Base-by-base conservation (phyloP, 139 green algal genomes). In the Chlorella sp. region DNA sequence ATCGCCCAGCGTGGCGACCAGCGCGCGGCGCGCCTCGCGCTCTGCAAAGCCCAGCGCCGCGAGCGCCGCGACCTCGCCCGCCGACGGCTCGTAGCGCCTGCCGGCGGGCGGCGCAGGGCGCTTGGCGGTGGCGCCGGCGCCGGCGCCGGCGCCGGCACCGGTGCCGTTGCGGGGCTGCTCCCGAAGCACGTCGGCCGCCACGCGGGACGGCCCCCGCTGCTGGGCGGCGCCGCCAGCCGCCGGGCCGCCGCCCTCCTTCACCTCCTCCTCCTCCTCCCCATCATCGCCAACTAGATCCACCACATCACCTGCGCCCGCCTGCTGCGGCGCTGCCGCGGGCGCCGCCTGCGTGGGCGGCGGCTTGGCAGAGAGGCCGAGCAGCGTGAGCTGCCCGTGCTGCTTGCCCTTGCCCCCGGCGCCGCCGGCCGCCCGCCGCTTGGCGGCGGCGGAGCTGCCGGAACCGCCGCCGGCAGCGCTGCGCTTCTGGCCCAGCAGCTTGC, bases 41-140 rank as follows among this genome's bases (percentile, higher is more conserved):
- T 33, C 42, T 11, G 27, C 70, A 55, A 91, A 91, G 23, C 86
- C 86, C 82, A 91, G 79, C 8, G 38, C 59, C 4, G 55, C 80
- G 45, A 87, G 51, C 23, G 38, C 62, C 11, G 51, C 62, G 31
- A 76, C 72, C 31, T 46, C 48, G 25, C 46, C 48, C 41, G 15
- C 43, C 21, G 46, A 36, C 27, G 21, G 31, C 35, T 11, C 8
- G 38, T 53, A 27, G 14, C 12, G 48, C 27, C 14, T 12, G n/a
- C 11, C 43, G 19, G n/a, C n/a, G 29, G n/a, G n/a, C n/a, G n/a
- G n/a, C n/a, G n/a, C 55, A 62, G 55, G 29, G 21, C 11, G 29
- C 33, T 25, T 48, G 25, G 29, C 15, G 29, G 8, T 17, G 25
- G 29, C 60, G 31, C n/a, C 25, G 23, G n/a, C 35, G 60, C 40